These are phyloP conservation scores for Plectosphaerella cucumerina DNA, from an alignment of 2,329 filamentous ascomycete species.

Conservation along the genomic window DNA sequence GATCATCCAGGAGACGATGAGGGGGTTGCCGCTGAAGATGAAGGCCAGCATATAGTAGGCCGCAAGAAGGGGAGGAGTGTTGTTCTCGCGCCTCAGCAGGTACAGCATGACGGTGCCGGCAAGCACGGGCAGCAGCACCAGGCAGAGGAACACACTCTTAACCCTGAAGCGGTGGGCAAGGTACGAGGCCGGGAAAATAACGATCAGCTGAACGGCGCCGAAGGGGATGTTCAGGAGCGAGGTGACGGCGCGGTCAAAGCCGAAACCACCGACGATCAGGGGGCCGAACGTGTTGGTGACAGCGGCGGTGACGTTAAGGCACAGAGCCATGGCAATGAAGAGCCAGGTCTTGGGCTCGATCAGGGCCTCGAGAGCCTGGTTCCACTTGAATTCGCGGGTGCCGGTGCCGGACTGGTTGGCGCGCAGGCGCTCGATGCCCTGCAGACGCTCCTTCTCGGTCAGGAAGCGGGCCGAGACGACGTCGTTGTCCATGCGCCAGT, in stretches of 20 bases:
- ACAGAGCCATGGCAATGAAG: slow-evolving; percentile 55
- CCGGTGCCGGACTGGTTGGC: slow-evolving; percentile 73
- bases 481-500: slow-evolving; percentile 56
- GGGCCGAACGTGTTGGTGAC: slow-evolving; percentile 64
- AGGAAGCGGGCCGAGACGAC: slow-evolving; percentile 22
- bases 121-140: slow-evolving; percentile 55
- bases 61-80: slow-evolving; percentile 40
- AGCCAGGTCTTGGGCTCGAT: slow-evolving; percentile 51
- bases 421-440: slow-evolving; percentile 68
- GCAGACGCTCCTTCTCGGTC: slow-evolving; percentile 50
- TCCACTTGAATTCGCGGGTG: slow-evolving; percentile 63
- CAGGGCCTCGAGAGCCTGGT: slow-evolving; percentile 54
- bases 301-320: slow-evolving; percentile 60
- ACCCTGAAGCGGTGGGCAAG: slow-evolving; percentile 51
- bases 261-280: slow-evolving; percentile 56
- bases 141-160: slow-evolving; percentile 53
- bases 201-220: slow-evolving; percentile 54
- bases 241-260: slow-evolving; percentile 53
- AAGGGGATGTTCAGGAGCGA: slow-evolving; percentile 65
- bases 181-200: slow-evolving; percentile 56
- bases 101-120: slow-evolving; percentile 56
- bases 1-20: neutral
- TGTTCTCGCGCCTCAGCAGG: slow-evolving; percentile 36
- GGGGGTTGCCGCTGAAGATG: slow-evolving; percentile 48
- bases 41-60: slow-evolving; percentile 65